Evolutionary conservation across 306 rosid genomes (phyloP).

Genomic region (Fagus sylvatica): DNA sequence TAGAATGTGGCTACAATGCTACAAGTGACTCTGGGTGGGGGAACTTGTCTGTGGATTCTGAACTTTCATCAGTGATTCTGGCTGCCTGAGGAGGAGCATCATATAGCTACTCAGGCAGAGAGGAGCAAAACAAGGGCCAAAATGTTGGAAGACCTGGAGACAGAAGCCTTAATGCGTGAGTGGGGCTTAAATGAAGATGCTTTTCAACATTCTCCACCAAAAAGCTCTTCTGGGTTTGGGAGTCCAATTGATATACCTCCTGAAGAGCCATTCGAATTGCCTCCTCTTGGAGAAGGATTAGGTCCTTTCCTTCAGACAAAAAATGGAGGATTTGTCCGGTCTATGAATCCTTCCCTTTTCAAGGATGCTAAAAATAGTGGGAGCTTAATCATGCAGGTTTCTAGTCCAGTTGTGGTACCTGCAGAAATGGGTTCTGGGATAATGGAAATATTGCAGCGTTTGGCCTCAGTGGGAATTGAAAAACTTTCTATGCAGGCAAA

Average conservation of each 20-base stretch:
- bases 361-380: conserved; percentile 60
- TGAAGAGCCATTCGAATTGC: conserved; percentile 56
- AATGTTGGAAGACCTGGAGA: conserved; percentile 76
- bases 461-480: conserved; percentile 86
- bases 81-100: conserved; percentile 52
- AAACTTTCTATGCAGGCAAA: conserved; percentile 93
- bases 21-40: conserved; percentile 38
- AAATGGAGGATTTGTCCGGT: conserved; percentile 78
- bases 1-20: conserved; percentile 27
- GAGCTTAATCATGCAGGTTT: conserved; percentile 84
- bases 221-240: conserved; percentile 55
- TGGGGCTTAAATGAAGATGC: conserved; percentile 84
- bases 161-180: conserved; percentile 79
- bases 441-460: conserved; percentile 68
- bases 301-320: conserved; percentile 81
- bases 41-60: conserved; percentile 36
- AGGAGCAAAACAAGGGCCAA: conserved; percentile 60
- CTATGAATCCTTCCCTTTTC: conserved; percentile 81
- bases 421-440: conserved; percentile 93
- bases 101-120: conserved; percentile 39
- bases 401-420: conserved; percentile 84
- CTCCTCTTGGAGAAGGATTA: conserved; percentile 78
- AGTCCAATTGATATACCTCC: conserved; percentile 58
- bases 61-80: conserved; percentile 38
- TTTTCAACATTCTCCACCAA: conserved; percentile 78